Percentiles rank a stretch among this genome's conserved stretches.
These are phyloP conservation scores for Phaeotremella fagi DNA, from an alignment of 768 basidiomycete species.

Conservation along the genomic window DNA sequence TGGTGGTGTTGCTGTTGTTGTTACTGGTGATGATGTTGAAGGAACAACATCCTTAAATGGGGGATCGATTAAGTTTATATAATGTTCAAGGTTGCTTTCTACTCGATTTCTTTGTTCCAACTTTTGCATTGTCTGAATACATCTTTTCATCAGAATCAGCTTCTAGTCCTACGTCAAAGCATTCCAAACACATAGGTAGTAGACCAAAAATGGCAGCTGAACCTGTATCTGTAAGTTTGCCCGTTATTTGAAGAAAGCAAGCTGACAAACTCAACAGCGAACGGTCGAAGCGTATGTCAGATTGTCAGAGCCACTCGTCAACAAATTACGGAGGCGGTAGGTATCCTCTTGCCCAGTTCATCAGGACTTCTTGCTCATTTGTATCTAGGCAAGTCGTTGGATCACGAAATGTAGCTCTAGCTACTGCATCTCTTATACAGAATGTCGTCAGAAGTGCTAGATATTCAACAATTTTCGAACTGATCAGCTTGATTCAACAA, in stretches of 20 bases:
- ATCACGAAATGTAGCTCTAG: constrained; percentile 79
- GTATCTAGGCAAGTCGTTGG: constrained; percentile 59
- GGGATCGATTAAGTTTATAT: no score
- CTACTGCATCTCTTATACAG: constrained; percentile 79
- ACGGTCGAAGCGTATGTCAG: neutral
- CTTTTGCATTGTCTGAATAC: no score
- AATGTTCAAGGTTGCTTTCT: no score
- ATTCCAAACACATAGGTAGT: no score
- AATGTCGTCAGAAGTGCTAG: constrained; percentile 82
- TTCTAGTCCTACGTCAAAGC: no score
- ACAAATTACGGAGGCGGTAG: neutral
- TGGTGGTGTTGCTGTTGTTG: no score
- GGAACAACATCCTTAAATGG: no score
- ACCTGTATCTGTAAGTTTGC: neutral
- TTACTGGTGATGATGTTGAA: no score
- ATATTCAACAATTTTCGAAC: constrained; percentile 79
- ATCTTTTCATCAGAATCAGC: no score
- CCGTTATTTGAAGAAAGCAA: neutral
- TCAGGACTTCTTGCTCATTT: neutral
- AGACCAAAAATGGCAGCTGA: neutral
- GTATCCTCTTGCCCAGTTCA: neutral
- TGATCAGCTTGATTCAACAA: constrained; percentile 69
- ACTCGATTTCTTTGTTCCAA: no score
- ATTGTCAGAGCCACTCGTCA: neutral
- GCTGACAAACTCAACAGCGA: neutral